phyloP scores from a whole-genome alignment of 768 basidiomycete species.

The Multifurca ochricompacta region DNA sequence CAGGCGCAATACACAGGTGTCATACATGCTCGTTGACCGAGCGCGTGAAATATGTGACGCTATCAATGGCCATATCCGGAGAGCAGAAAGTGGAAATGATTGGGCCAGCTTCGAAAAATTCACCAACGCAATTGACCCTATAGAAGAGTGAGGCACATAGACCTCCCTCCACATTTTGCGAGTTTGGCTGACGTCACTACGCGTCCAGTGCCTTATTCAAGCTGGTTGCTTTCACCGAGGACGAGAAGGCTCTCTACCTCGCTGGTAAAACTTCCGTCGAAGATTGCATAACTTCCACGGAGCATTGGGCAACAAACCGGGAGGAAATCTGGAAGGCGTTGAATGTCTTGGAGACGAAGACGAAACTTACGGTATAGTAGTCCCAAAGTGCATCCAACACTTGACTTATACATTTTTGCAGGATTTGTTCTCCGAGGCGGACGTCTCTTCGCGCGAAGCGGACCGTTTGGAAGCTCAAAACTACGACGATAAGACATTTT shows the following conservation, averaged over 20 bases:
- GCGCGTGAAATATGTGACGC: slow-evolving; percentile 19
- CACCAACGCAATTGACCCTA: slow-evolving; percentile 20
- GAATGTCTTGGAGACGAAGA: slow-evolving; percentile 1
- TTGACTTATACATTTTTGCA: not conserved
- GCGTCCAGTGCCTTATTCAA: slow-evolving; percentile 4
- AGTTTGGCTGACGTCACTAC: not conserved
- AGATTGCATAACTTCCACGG: slow-evolving; percentile 1
- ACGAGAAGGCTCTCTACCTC: slow-evolving; percentile 10
- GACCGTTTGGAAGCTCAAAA: slow-evolving; percentile 1
- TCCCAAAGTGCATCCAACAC: not conserved
- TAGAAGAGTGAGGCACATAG: slow-evolving; percentile 15
- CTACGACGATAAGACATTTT: slow-evolving; percentile 1
- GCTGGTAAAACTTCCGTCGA: not conserved
- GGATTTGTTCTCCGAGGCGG: not conserved
- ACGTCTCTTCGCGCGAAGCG: not conserved
- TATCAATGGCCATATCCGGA: slow-evolving; percentile 17
- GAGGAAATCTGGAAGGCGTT: slow-evolving; percentile 1
- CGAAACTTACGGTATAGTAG: slow-evolving; percentile 1
- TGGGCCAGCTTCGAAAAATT: slow-evolving; percentile 20
- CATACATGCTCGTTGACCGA: slow-evolving; percentile 20
- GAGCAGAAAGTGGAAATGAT: slow-evolving; percentile 6
- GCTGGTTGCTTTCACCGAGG: slow-evolving; percentile 8
- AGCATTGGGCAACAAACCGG: slow-evolving; percentile 13
- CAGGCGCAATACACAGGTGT: slow-evolving; percentile 20
- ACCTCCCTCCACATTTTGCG: no score